Conservation (phyloP, 768 basidiomycete species). For the Boletales sp. region DNA sequence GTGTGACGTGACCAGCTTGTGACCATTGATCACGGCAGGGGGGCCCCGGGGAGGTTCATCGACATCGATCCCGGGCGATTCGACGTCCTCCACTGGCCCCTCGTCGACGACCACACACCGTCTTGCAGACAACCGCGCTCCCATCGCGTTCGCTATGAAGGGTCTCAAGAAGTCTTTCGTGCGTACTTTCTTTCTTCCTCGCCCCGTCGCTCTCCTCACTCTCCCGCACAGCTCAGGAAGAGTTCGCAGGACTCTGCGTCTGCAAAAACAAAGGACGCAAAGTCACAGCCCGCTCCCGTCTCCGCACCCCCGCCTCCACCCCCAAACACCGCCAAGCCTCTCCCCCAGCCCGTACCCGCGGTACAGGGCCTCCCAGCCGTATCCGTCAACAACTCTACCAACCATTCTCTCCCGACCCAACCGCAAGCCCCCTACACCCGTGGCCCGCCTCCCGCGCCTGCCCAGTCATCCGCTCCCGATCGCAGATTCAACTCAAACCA, state of each 20-base stretch:
- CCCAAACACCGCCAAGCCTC: constrained; percentile 61
- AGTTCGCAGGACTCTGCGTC: constrained; percentile 61
- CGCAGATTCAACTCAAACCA: constrained; percentile 48
- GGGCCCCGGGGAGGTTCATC: constrained; percentile 40
- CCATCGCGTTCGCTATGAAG: constrained; percentile 53
- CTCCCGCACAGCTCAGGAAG: constrained; percentile 57
- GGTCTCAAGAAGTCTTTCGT: constrained; percentile 82
- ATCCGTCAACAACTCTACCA: constrained; percentile 33
- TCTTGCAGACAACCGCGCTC: constrained; percentile 15
- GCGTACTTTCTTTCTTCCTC: constrained; percentile 24
- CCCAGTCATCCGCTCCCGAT: constrained; percentile 45
- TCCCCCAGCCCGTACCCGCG: constrained; percentile 49
- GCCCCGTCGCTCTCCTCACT: constrained; percentile 19
- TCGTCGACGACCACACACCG: constrained; percentile 2
- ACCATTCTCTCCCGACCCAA: constrained; percentile 42
- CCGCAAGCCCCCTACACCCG: constrained; percentile 39
- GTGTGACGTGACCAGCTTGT: constrained; percentile 30
- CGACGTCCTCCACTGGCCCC: constrained; percentile 8
- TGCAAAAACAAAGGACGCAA: constrained; percentile 66
- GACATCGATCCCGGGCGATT: constrained; percentile 29
- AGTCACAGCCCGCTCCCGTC: constrained; percentile 39
- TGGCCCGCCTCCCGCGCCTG: constrained; percentile 39
- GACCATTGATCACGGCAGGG: constrained; percentile 28
- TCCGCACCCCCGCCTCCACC: constrained; percentile 56
- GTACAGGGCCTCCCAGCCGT: constrained; percentile 34